A percentile compares a stretch with the other conserved stretches of the same genome.
Conservation (phyloP, 345 rosid genomes). For the Pelargonium nanum region DNA sequence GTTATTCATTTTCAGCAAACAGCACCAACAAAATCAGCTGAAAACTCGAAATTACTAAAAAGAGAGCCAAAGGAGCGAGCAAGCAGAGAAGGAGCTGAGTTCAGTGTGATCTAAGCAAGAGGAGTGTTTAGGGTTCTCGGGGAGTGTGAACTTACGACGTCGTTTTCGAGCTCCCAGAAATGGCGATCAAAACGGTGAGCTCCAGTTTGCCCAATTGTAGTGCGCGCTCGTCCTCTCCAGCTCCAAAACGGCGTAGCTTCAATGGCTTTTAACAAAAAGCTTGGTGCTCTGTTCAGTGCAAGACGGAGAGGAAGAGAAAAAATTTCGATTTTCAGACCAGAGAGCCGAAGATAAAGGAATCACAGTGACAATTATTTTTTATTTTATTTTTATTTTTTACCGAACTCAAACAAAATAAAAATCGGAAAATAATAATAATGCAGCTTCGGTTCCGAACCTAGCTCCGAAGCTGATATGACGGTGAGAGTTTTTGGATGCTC, state of each 20-base stretch:
- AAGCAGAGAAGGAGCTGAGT: background rate
- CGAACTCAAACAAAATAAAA: no score
- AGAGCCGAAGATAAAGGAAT: background rate
- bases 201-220: background rate
- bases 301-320: background rate
- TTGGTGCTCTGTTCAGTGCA: no score
- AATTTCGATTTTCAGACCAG: background rate
- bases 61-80: background rate
- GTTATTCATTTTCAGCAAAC: no score
- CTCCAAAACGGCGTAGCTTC: background rate
- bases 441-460: background rate
- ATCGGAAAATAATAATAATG: background rate
- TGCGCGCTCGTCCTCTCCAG: background rate
- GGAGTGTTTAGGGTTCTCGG: background rate
- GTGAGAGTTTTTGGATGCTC: background rate
- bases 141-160: background rate
- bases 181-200: background rate
- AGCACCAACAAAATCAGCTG: no score
- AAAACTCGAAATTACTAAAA: background rate
- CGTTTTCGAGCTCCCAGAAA: background rate
- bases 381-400: no score
- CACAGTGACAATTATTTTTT: background rate
- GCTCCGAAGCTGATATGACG: background rate
- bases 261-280: background rate
- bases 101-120: background rate